Percentiles rank a stretch among this genome's conserved stretches.
phyloP scores from a whole-genome alignment of 2,329 filamentous ascomycete species.

The Neofusicoccum sp. region DNA sequence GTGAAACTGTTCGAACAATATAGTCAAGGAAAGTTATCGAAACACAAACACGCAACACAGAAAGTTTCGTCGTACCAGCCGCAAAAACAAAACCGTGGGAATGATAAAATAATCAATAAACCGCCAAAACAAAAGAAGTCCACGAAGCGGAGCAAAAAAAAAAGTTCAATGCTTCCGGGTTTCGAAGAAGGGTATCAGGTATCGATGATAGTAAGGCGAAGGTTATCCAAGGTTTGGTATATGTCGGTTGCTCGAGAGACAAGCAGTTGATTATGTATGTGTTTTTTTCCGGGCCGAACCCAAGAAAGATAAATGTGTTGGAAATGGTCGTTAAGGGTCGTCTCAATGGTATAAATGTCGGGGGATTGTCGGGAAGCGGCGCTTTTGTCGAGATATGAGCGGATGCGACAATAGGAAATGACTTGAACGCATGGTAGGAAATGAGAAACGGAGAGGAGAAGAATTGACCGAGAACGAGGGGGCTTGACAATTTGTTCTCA shows the following conservation, averaged over 20 bases:
- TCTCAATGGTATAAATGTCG: background rate
- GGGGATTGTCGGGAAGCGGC: background rate
- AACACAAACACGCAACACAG: background rate
- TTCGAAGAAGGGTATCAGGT: slow-evolving; percentile 20
- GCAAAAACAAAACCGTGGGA: background rate
- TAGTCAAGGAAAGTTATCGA: slow-evolving; percentile 15
- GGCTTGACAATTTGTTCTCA: too few relatives aligned
- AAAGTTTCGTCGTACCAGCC: slow-evolving; percentile 5
- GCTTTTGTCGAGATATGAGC: too few relatives aligned
- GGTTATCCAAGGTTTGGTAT: background rate
- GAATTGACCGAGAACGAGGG: background rate
- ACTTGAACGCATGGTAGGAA: too few relatives aligned
- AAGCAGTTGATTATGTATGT: slow-evolving; percentile 9
- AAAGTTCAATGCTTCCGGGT: background rate
- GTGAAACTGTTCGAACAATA: slow-evolving; percentile 7
- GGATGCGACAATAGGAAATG: too few relatives aligned
- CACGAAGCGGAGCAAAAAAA: background rate
- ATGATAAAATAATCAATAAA: background rate
- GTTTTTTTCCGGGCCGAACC: background rate
- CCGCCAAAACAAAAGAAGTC: background rate
- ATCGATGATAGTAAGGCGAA: background rate
- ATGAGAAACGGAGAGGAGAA: background rate
- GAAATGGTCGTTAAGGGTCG: slow-evolving; percentile 12
- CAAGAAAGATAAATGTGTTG: background rate
- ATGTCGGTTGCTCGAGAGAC: background rate